Conservation (phyloP, 805 yeast genomes). For the Saturnispora quitensis region DNA sequence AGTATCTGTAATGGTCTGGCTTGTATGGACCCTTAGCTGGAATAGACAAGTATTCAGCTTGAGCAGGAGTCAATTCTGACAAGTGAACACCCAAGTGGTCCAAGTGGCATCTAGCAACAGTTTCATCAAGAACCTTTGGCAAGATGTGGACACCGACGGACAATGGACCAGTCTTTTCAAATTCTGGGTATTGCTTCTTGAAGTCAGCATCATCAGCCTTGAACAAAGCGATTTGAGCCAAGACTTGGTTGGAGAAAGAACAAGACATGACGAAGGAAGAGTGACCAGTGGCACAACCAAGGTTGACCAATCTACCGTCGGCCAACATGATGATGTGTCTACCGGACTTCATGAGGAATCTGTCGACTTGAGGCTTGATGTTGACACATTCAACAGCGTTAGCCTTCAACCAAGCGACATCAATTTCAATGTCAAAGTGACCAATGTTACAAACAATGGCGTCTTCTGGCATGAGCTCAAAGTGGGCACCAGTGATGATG, state of each 20-base stretch:
- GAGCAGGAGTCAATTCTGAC: constrained; percentile 64
- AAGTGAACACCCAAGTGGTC: constrained; percentile 88
- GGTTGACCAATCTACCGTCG: constrained; percentile 98
- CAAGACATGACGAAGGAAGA: constrained; percentile 98
- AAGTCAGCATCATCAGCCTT: constrained; percentile 75
- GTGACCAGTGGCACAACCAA: constrained; percentile 99
- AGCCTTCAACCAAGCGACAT: constrained; percentile 96
- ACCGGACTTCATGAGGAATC: constrained; percentile 82
- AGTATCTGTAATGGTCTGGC: constrained; percentile 97
- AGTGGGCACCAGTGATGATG: constrained; percentile 85
- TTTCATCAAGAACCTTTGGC: constrained; percentile 98
- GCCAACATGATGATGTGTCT: constrained; percentile 93
- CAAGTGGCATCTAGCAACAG: constrained; percentile 95
- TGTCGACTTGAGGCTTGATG: constrained; percentile 99
- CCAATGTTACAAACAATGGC: constrained; percentile 99
- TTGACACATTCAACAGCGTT: constrained; percentile 89
- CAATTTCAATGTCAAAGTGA: constrained; percentile 98
- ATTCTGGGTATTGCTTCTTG: constrained; percentile 77
- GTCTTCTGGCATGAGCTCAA: constrained; percentile 92
- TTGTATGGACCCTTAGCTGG: constrained; percentile 95
- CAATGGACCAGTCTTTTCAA: constrained; percentile 87
- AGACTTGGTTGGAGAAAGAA: constrained; percentile 98
- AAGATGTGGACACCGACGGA: constrained; percentile 87
- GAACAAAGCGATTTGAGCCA: constrained; percentile 97
- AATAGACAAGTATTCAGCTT: constrained; percentile 90